These are phyloP conservation scores for Penicillium fimorum DNA, from an alignment of 495 filamentous ascomycete species.

Conservation along the genomic window DNA sequence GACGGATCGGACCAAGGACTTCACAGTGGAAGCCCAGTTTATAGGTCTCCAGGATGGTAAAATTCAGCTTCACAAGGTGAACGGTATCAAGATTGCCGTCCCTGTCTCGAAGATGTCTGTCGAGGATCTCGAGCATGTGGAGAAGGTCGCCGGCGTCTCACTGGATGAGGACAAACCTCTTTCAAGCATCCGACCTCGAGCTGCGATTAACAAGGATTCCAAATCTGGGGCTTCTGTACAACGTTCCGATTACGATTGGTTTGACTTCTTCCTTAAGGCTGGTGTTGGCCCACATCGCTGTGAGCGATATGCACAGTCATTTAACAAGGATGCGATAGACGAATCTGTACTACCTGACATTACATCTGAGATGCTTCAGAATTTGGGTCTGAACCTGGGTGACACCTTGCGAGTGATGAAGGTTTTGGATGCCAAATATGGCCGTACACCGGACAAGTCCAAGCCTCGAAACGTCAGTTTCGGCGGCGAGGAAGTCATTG, in stretches of 20 bases:
- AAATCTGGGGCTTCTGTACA: constrained; percentile 57
- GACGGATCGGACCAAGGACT: constrained; percentile 92
- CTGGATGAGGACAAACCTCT: constrained; percentile 96
- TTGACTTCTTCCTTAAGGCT: constrained; percentile 92
- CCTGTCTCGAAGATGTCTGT: constrained; percentile 92
- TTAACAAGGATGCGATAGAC: constrained; percentile 90
- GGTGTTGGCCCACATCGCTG: constrained; percentile 89
- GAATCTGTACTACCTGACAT: constrained; percentile 88
- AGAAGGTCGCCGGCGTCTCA: constrained; percentile 78
- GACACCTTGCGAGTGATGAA: constrained; percentile 96
- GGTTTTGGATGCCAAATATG: constrained; percentile 77
- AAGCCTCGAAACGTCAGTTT: constrained; percentile 63
- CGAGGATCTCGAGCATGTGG: constrained; percentile 92
- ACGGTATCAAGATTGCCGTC: constrained; percentile 97
- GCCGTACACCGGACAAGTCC: constrained; percentile 56
- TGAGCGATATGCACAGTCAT: constrained; percentile 88
- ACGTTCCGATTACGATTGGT: constrained; percentile 86
- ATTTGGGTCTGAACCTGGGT: constrained; percentile 87
- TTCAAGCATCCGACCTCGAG: constrained; percentile 62
- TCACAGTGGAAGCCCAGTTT: constrained; percentile 97
- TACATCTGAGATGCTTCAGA: constrained; percentile 74
- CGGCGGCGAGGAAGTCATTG: constrained; percentile 54
- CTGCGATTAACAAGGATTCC: constrained; percentile 15
- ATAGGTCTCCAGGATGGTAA: constrained; percentile 88
- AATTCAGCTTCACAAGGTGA: constrained; percentile 96